A percentile compares a stretch with the other conserved stretches of the same genome.
Evolutionary conservation across 2,329 filamentous ascomycete species (phyloP).

Genomic region (Lecanicillium sp.): DNA sequence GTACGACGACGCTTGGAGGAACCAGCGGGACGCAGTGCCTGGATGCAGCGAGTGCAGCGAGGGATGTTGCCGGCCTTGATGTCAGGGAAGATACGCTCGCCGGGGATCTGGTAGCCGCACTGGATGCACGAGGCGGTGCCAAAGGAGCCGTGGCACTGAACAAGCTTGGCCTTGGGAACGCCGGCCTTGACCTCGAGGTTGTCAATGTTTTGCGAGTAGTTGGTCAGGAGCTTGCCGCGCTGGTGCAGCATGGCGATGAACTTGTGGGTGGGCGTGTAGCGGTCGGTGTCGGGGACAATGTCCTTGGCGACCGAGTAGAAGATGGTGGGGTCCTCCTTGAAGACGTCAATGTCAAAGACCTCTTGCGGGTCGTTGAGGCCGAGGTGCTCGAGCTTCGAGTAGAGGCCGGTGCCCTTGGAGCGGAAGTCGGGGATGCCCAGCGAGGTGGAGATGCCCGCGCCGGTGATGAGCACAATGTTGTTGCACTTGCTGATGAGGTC

Average conservation of each 20-base stretch:
- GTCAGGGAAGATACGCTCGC: constrained; percentile 71
- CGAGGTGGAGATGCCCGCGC: constrained; percentile 92
- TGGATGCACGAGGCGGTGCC: constrained; percentile 84
- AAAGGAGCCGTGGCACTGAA: constrained; percentile 96
- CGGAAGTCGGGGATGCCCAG: constrained; percentile 96
- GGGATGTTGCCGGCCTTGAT: constrained; percentile 72
- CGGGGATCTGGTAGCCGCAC: constrained; percentile 66
- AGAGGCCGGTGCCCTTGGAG: constrained; percentile 86
- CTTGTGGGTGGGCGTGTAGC: constrained; percentile 84
- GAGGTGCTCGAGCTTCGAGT: constrained; percentile 73
- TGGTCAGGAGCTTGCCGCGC: constrained; percentile 82
- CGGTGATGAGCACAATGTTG: constrained; percentile 90
- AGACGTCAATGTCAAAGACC: constrained; percentile 86
- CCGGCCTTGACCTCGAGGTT: constrained; percentile 87
- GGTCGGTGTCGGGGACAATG: constrained; percentile 73
- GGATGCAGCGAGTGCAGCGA: constrained; percentile 64
- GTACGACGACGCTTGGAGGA: constrained; percentile 32
- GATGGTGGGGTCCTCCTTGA: constrained; percentile 75
- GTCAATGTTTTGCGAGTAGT: constrained; percentile 99
- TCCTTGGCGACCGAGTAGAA: constrained; percentile 91
- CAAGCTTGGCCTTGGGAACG: constrained; percentile 69
- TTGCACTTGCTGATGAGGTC: constrained; percentile 61
- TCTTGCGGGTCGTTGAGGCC: constrained; percentile 82
- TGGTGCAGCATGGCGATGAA: constrained; percentile 88
- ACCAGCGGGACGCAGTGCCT: constrained; percentile 33